A percentile compares a stretch with the other conserved stretches of the same genome.
These are phyloP conservation scores for Bolboschoenus planiculmis DNA, from an alignment of 176 grass and related monocot genomes.

Conservation along the genomic window DNA sequence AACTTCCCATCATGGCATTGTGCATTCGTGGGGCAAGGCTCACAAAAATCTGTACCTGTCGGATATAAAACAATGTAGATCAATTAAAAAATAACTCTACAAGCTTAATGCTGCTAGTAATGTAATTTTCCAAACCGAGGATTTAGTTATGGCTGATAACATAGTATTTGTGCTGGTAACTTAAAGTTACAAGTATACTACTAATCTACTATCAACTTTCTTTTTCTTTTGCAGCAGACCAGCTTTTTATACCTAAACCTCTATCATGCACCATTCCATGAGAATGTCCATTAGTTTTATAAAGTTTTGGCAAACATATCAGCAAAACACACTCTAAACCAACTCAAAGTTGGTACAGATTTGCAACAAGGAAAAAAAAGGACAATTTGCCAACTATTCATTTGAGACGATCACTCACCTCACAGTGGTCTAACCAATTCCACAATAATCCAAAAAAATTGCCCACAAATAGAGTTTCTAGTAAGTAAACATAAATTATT, in stretches of 20 bases:
- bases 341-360: neutral
- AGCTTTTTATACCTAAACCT: neutral
- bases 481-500: neutral
- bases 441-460: neutral
- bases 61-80: too few relatives aligned
- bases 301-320: neutral
- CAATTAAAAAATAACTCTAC: neutral
- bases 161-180: neutral
- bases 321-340: neutral
- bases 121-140: neutral
- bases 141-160: neutral
- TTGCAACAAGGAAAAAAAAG: too few relatives aligned
- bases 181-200: neutral
- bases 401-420: too few relatives aligned
- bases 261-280: neutral
- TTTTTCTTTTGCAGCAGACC: neutral
- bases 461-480: neutral
- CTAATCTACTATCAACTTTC: neutral
- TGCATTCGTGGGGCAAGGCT: constrained; percentile 62
- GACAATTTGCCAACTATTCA: too few relatives aligned
- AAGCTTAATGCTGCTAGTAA: neutral
- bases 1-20: constrained; percentile 47
- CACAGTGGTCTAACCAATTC: neutral
- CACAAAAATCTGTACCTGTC: constrained; percentile 46
- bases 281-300: neutral